Conservation (phyloP, 2,329 filamentous ascomycete genomes). For the Trichoderma sp. region DNA sequence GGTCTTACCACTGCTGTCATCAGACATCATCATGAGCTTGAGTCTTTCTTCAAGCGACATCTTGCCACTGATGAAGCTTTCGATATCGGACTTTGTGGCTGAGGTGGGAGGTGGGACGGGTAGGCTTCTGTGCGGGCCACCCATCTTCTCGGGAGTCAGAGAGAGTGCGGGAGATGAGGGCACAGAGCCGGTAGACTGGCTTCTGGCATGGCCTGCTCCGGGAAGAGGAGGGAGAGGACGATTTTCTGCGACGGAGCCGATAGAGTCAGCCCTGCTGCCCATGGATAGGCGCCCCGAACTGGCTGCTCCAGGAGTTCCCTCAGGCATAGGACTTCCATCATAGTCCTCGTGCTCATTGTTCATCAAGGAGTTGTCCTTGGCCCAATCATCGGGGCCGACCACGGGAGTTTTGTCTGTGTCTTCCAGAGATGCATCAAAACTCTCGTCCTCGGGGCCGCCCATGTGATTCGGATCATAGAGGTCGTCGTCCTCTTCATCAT, state of each 20-base stretch:
- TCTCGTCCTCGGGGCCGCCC: conserved; percentile 68
- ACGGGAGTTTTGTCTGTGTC: conserved; percentile 97
- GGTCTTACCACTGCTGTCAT: conserved; percentile 55
- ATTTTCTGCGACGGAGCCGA: conserved; percentile 74
- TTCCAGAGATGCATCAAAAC: conserved; percentile 92
- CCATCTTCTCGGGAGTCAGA: conserved; percentile 68
- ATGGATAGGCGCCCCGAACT: conserved; percentile 49
- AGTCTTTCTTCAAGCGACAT: conserved; percentile 86
- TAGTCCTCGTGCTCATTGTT: conserved; percentile 42
- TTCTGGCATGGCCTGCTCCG: conserved; percentile 45
- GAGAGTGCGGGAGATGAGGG: conserved; percentile 62
- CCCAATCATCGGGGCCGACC: conserved; percentile 96
- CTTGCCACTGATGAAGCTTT: conserved; percentile 68
- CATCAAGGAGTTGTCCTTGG: conserved; percentile 61
- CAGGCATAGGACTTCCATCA: conserved; percentile 66
- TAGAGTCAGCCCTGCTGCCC: conserved; percentile 64
- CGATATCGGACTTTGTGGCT: conserved; percentile 72
- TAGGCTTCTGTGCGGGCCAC: conserved; percentile 63
- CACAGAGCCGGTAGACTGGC: conserved; percentile 44
- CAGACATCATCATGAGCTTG: conserved; percentile 82
- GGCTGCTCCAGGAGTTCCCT: conserved; percentile 41
- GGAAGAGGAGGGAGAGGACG: conserved; percentile 86
- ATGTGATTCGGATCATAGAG: conserved; percentile 52
- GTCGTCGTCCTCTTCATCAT: conserved; percentile 68
- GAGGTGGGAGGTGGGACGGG: conserved; percentile 68